Evolutionary conservation across 2,329 filamentous ascomycete genomes (phyloP).

Genomic region (Aspergillus cejpii): DNA sequence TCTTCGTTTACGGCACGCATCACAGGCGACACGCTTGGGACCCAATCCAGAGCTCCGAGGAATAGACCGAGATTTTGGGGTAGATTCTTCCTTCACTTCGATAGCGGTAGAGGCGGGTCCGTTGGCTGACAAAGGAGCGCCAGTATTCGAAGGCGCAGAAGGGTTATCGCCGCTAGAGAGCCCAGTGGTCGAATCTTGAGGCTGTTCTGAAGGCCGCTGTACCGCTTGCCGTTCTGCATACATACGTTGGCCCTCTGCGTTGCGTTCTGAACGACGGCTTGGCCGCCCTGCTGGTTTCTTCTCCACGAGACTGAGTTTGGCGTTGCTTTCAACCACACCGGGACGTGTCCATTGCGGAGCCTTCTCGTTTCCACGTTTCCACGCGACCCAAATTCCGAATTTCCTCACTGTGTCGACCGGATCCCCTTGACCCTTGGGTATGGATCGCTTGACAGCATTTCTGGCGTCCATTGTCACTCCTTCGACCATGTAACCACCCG

Average conservation of each 20-base stretch:
- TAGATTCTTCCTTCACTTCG: slow-evolving; percentile 24
- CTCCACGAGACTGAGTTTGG: slow-evolving; percentile 43
- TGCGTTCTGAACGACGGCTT: slow-evolving; percentile 51
- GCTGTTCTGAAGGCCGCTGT: slow-evolving; percentile 30
- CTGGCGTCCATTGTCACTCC: slow-evolving; percentile 53
- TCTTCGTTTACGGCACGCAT: slow-evolving; percentile 55
- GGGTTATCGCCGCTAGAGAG: slow-evolving; percentile 7
- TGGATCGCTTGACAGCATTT: slow-evolving; percentile 56
- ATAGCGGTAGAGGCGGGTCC: slow-evolving; percentile 11
- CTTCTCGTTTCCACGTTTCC: slow-evolving; percentile 59
- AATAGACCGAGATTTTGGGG: slow-evolving; percentile 38
- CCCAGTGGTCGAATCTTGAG: slow-evolving; percentile 13
- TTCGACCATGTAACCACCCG: slow-evolving; percentile 52
- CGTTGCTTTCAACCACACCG: slow-evolving; percentile 48
- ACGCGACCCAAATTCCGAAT: slow-evolving; percentile 60
- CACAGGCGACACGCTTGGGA: slow-evolving; percentile 55
- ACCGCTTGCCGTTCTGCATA: slow-evolving; percentile 36
- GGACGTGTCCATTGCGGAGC: slow-evolving; percentile 58
- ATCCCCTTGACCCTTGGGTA: slow-evolving; percentile 57
- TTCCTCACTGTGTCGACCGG: slow-evolving; percentile 53
- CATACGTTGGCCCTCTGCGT: slow-evolving; percentile 41
- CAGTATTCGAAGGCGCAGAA: slow-evolving; percentile 22
- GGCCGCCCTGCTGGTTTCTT: slow-evolving; percentile 53
- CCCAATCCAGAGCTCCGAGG: slow-evolving; percentile 54
- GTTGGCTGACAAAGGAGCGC: slow-evolving; percentile 19